Evolutionary conservation across 2,329 filamentous ascomycete genomes (phyloP).

Genomic region (Aspergillus terreus): DNA sequence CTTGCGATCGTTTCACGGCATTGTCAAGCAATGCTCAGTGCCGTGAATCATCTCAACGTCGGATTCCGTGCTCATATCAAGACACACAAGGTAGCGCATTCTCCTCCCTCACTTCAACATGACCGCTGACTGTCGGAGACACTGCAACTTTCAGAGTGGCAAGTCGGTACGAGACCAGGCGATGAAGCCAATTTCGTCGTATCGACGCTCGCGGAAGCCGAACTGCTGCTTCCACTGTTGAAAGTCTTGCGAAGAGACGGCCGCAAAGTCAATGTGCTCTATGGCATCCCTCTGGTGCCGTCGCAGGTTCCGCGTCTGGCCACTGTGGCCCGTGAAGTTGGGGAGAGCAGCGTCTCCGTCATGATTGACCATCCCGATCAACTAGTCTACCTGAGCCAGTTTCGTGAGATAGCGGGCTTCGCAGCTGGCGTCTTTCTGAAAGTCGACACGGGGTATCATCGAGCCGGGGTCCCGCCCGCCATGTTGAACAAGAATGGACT

Average conservation of each 20-base stretch:
- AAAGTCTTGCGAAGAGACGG: conserved; percentile 54
- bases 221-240: conserved; percentile 61
- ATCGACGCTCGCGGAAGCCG: conserved; percentile 71
- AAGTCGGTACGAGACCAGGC: conserved; percentile 57
- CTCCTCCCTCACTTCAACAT: background rate
- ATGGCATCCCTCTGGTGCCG: conserved; percentile 66
- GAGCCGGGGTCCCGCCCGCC: conserved; percentile 61
- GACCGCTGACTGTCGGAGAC: conserved; percentile 49
- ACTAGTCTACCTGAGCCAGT: conserved; percentile 48
- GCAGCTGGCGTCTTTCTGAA: conserved; percentile 64
- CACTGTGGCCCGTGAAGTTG: conserved; percentile 53
- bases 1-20: conserved; percentile 63
- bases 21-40: conserved; percentile 67
- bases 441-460: conserved; percentile 68
- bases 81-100: conserved; percentile 66
- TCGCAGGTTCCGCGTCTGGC: conserved; percentile 60
- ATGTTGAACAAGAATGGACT: conserved; percentile 38
- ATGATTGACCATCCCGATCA: conserved; percentile 68
- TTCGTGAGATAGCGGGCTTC: conserved; percentile 42
- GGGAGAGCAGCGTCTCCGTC: conserved; percentile 56
- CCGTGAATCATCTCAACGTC: conserved; percentile 56
- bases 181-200: conserved; percentile 60
- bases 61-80: conserved; percentile 76
- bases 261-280: conserved; percentile 63
- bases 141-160: conserved; percentile 60